A percentile compares a stretch with the other conserved stretches of the same genome.
Conservation (phyloP, 306 rosid genomes). For the Inga oerstediana region DNA sequence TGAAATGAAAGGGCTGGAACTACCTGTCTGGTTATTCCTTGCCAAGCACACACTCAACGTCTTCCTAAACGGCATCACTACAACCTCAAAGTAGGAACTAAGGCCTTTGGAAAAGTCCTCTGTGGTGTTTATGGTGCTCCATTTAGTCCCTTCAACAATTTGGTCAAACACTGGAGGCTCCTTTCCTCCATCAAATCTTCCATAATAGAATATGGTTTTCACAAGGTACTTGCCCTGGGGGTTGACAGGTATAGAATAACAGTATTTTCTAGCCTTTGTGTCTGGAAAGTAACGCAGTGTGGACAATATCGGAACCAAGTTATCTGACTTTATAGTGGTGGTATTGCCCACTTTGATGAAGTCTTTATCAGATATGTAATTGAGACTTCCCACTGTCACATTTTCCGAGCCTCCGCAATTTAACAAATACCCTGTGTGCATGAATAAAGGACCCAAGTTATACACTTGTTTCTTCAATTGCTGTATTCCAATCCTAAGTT, state of each 20-base stretch:
- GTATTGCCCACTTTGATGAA: conserved; percentile 56
- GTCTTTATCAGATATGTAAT: conserved; percentile 59
- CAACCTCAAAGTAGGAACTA: conserved; percentile 75
- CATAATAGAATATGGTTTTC: conserved; percentile 71
- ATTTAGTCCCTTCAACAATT: conserved; percentile 77
- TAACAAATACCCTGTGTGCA: conserved; percentile 63
- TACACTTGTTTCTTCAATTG: background rate
- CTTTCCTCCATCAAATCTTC: conserved; percentile 69
- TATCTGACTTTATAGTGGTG: conserved; percentile 37
- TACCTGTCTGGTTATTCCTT: conserved; percentile 53
- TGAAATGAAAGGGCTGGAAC: conserved; percentile 75
- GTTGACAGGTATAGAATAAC: conserved; percentile 63
- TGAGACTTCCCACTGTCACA: conserved; percentile 42
- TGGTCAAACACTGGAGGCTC: conserved; percentile 89
- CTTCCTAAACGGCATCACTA: conserved; percentile 51
- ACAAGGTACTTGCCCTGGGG: conserved; percentile 63
- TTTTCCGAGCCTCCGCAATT: conserved; percentile 57
- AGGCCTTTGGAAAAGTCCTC: conserved; percentile 69
- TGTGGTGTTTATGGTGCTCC: conserved; percentile 74
- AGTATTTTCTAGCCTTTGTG: conserved; percentile 57
- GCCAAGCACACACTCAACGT: conserved; percentile 77
- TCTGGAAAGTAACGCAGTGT: conserved; percentile 78
- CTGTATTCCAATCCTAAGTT: background rate
- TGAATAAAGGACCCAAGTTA: conserved; percentile 19
- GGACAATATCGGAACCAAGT: conserved; percentile 55